Base-by-base conservation (phyloP, 2,329 filamentous ascomycete species). In the Clarireedia homoeocarpa region DNA sequence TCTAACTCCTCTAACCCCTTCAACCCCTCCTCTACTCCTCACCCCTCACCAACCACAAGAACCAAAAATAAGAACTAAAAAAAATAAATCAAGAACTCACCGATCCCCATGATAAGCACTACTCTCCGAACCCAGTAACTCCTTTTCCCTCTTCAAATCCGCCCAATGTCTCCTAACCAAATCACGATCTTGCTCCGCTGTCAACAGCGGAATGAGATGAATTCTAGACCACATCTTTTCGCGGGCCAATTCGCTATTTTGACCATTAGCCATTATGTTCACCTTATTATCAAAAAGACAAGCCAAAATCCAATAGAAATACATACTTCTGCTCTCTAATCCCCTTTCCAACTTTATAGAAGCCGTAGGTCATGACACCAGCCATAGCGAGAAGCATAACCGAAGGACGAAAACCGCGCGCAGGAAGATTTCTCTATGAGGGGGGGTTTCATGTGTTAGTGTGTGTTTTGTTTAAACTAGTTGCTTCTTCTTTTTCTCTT, bases 211-310 rank as follows among this genome's bases (percentile, higher is more conserved):
- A 69, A 92, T 94, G 62, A 99, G 80, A 75, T 97, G 84, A 74
- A 99, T 95, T 70, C 94, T 87, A 60, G 89, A 84, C 94, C 94
- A 99, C 83, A 96, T 94, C 80, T 97, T 99, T 71, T 99, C 94
- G 67, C 94, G 89, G 61, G 85, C 89, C 64, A 96, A 85, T 75
- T 99, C 94, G 70, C 91, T 96, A 67, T 55, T 42, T 30, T 45
- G 4, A 20, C 2, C 20, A 20, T 23, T 40, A 62, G 59, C 40
- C 5, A 42, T 27, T 53, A 27, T 5, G 14, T 40, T 40, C 38
- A 3, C 5, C 38, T 6, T 15, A 20, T 20, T 20, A 20, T 2
- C 20, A 20, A 20, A 1, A 4, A 40, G 5, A 15, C n/a, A 14
- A 15, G 9, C 36, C 36, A 15, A 38, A 38, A 38, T 38, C 23